phyloP scores from a whole-genome alignment of 768 basidiomycete species.

The Inosperma sp. region DNA sequence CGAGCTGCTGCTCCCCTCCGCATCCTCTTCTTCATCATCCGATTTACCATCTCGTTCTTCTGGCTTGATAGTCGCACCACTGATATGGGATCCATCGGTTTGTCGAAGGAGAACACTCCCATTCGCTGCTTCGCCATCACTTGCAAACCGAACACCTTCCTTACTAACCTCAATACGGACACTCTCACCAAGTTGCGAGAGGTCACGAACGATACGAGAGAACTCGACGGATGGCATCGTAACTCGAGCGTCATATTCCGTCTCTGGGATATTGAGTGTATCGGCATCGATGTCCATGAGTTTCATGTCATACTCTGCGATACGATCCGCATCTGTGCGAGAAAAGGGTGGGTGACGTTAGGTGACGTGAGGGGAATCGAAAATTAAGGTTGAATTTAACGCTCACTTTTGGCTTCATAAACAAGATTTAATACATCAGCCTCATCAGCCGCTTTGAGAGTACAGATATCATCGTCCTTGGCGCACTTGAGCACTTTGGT shows the following conservation, averaged over 20 bases:
- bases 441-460: slow-evolving; percentile 86
- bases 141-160: slow-evolving; percentile 89
- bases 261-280: slow-evolving; percentile 92
- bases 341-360: background rate
- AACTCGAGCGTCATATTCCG: slow-evolving; percentile 92
- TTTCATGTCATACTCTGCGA: slow-evolving; percentile 98
- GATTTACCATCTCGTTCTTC: slow-evolving; percentile 36
- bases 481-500: slow-evolving; percentile 97
- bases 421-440: slow-evolving; percentile 83
- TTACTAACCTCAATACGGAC: slow-evolving; percentile 95
- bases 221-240: slow-evolving; percentile 86
- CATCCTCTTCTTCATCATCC: slow-evolving; percentile 35
- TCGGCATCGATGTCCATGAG: slow-evolving; percentile 99
- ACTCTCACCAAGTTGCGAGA: slow-evolving; percentile 84
- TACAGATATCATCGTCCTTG: slow-evolving; percentile 91
- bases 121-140: slow-evolving; percentile 93
- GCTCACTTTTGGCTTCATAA: slow-evolving; percentile 86
- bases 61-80: slow-evolving; percentile 40
- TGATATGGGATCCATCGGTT: slow-evolving; percentile 44
- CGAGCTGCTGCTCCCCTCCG: slow-evolving; percentile 37
- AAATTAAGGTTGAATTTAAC: too few relatives aligned
- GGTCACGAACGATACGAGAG: slow-evolving; percentile 86
- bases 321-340: slow-evolving; percentile 74
- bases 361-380: too few relatives aligned
- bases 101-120: slow-evolving; percentile 83